Percentiles rank a stretch among this genome's conserved stretches.
phyloP scores from a whole-genome alignment of 257 asterid species.

The Solanum pinnatisectum region DNA sequence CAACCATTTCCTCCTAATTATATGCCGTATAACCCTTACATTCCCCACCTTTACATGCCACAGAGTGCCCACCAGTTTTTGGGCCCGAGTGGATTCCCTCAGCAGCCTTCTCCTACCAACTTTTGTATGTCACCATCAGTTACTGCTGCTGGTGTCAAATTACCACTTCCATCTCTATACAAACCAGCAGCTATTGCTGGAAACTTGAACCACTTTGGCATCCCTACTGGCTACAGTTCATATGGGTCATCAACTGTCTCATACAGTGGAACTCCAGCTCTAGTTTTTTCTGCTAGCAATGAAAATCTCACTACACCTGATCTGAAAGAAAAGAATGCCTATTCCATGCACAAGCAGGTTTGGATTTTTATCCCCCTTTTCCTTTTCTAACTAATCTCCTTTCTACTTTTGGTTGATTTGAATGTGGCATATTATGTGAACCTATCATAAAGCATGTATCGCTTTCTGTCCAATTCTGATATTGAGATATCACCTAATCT shows the following conservation, averaged over 20 bases:
- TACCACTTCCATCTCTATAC: constrained; percentile 26
- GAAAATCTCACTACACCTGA: constrained; percentile 32
- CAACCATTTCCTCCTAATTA: constrained; percentile 55
- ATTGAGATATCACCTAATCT: background rate
- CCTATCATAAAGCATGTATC: background rate
- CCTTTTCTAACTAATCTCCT: background rate
- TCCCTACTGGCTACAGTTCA: constrained; percentile 35
- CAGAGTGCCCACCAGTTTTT: constrained; percentile 37
- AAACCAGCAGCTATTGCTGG: constrained; percentile 33
- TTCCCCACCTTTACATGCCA: constrained; percentile 41
- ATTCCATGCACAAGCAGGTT: constrained; percentile 38
- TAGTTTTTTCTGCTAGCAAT: constrained; percentile 23
- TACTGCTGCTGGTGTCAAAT: constrained; percentile 32
- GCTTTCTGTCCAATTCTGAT: background rate
- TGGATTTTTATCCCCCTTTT: background rate
- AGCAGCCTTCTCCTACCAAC: constrained; percentile 37
- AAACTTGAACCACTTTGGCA: constrained; percentile 31
- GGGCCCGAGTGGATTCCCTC: constrained; percentile 45
- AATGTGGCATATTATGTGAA: background rate
- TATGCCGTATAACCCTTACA: constrained; percentile 41
- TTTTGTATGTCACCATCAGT: constrained; percentile 34
- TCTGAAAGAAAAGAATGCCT: constrained; percentile 32
- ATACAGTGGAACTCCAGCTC: constrained; percentile 18
- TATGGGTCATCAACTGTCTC: constrained; percentile 37
- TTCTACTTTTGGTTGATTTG: background rate